These are phyloP conservation scores for Boechera divaricarpa DNA, from an alignment of 345 rosid genomes.

Conservation along the genomic window DNA sequence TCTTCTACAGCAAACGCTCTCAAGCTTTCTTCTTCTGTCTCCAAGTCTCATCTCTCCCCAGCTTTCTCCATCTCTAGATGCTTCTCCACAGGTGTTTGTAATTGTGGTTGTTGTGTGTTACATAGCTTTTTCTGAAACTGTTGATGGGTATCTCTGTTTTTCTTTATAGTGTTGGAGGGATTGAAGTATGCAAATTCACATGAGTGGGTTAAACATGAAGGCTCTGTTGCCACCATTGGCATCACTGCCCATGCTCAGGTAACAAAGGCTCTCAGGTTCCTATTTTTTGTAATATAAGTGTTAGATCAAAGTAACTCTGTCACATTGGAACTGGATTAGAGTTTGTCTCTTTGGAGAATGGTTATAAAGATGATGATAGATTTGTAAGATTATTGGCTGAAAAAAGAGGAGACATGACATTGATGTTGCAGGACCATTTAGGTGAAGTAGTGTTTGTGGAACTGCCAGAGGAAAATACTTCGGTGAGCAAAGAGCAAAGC, in stretches of 20 bases:
- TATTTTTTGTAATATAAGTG: neutral
- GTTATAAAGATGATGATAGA: neutral
- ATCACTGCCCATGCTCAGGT: slow-evolving; percentile 98
- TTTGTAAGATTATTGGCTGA: neutral
- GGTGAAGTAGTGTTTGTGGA: slow-evolving; percentile 96
- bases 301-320: slow-evolving; percentile 4
- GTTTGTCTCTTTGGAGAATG: neutral
- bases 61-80: slow-evolving; percentile 73
- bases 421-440: slow-evolving; percentile 68
- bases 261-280: neutral
- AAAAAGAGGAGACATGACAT: slow-evolving; percentile 9
- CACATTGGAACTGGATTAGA: neutral
- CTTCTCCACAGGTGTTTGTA: slow-evolving; percentile 71
- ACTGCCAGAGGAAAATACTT: slow-evolving; percentile 63
- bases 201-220: slow-evolving; percentile 96
- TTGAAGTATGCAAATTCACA: slow-evolving; percentile 87
- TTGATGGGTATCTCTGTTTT: slow-evolving; percentile 11
- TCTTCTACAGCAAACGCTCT: slow-evolving; percentile 89
- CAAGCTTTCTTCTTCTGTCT: slow-evolving; percentile 55
- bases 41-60: slow-evolving; percentile 48
- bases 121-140: slow-evolving; percentile 22
- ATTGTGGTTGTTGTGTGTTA: neutral
- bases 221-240: slow-evolving; percentile 79
- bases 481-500: slow-evolving; percentile 61
- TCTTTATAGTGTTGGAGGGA: slow-evolving; percentile 71